Evolutionary conservation across 148 eudicot genomes (phyloP).

Genomic region (Rhododendron henanense): DNA sequence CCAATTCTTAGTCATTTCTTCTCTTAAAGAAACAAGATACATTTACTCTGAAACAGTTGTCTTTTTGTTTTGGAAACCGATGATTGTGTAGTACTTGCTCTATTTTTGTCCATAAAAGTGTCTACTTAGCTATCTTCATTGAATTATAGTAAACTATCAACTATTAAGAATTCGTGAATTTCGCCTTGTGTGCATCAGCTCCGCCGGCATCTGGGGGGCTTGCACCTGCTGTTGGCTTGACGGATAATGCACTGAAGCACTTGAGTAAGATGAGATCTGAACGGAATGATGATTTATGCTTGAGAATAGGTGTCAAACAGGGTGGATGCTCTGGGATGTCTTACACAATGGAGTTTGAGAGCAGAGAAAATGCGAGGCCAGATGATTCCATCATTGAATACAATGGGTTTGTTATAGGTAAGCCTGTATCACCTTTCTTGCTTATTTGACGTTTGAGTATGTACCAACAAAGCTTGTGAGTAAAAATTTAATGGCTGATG

Average conservation of each 20-base stretch:
- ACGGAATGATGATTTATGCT: conserved; percentile 63
- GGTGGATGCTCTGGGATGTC: conserved; percentile 99
- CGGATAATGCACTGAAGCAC: conserved; percentile 81
- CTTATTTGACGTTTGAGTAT: neutral
- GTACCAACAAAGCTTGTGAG: neutral
- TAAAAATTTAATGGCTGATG: neutral
- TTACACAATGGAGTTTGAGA: conserved; percentile 95
- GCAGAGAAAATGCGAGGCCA: conserved; percentile 58
- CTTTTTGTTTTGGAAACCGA: neutral
- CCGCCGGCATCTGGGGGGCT: conserved; percentile 54
- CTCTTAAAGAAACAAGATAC: neutral
- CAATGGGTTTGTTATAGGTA: conserved; percentile 86
- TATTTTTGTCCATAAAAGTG: neutral
- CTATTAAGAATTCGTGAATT: neutral
- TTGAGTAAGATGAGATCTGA: conserved; percentile 82
- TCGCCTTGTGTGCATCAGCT: conserved; percentile 40
- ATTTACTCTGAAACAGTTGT: neutral
- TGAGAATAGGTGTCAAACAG: conserved; percentile 94
- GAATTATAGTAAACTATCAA: neutral
- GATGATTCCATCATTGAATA: conserved; percentile 85
- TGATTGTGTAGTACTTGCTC: neutral
- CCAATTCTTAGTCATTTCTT: neutral
- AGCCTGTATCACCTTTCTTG: conserved; percentile 12
- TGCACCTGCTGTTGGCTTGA: conserved; percentile 78
- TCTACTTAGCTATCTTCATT: neutral